Evolutionary conservation across 2,329 filamentous ascomycete species (phyloP).

Genomic region (Xylaria sp.): DNA sequence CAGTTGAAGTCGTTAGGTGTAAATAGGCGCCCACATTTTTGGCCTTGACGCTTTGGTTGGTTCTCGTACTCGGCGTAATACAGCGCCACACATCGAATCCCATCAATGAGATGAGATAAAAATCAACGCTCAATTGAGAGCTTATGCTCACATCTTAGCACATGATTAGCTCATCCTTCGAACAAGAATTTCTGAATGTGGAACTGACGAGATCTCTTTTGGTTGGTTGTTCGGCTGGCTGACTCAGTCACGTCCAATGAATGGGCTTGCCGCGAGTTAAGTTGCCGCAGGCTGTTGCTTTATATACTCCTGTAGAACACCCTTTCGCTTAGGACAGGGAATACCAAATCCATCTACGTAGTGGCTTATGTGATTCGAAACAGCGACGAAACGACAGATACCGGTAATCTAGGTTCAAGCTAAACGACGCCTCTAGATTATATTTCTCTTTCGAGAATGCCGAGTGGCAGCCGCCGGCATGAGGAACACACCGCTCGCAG

Average conservation of each 20-base stretch:
- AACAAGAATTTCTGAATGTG: slow-evolving; percentile 5
- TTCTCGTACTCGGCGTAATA: slow-evolving; percentile 19
- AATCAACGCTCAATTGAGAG: slow-evolving; percentile 1
- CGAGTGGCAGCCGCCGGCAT: neutral
- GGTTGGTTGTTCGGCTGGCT: slow-evolving; percentile 7
- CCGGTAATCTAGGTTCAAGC: neutral
- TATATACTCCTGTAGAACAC: neutral
- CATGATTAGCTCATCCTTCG: slow-evolving; percentile 34
- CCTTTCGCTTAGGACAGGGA: slow-evolving; percentile 6
- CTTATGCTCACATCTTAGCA: slow-evolving; percentile 29
- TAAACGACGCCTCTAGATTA: slow-evolving; percentile 5
- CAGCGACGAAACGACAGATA: neutral
- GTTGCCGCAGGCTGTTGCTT: neutral
- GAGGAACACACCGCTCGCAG: neutral
- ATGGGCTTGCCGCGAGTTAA: slow-evolving; percentile 22
- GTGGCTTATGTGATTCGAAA: slow-evolving; percentile 22
- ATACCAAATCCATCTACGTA: slow-evolving; percentile 3
- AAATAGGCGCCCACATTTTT: neutral
- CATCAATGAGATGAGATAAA: slow-evolving; percentile 10
- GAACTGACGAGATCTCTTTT: slow-evolving; percentile 2
- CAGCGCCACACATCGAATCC: slow-evolving; percentile 24
- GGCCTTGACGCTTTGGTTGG: slow-evolving; percentile 8
- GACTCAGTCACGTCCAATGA: slow-evolving; percentile 13
- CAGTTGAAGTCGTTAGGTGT: neutral
- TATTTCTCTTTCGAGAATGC: neutral